These are phyloP conservation scores for Rhizopus sp. DNA, from an alignment of 371 early-diverging fungal genomes.

Conservation along the genomic window DNA sequence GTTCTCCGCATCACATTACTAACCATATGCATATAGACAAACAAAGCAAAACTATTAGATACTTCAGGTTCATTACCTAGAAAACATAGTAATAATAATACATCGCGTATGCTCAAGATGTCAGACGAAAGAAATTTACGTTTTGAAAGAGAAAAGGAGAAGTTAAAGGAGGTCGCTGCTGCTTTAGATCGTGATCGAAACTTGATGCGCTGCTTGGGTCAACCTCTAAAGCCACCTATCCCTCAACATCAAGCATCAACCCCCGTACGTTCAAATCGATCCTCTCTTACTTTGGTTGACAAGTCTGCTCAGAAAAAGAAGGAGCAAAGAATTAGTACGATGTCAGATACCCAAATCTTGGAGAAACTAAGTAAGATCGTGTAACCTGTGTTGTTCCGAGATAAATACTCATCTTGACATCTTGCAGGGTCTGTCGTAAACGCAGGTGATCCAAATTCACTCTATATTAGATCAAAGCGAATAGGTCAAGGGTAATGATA, in stretches of 20 bases:
- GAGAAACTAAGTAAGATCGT: conserved; percentile 63
- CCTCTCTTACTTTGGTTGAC: background rate
- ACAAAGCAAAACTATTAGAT: background rate
- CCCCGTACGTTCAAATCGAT: conserved; percentile 23
- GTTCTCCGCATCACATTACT: no score
- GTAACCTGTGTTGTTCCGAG: background rate
- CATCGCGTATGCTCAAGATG: conserved; percentile 7
- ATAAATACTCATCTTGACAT: background rate
- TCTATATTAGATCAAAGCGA: conserved; percentile 86
- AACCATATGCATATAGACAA: background rate
- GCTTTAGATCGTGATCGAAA: conserved; percentile 25
- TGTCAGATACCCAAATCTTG: conserved; percentile 91
- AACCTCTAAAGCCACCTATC: conserved; percentile 8
- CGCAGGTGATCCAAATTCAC: conserved; percentile 76
- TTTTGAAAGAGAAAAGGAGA: conserved; percentile 32
- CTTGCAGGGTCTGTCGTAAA: conserved; percentile 65
- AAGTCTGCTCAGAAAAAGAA: conserved; percentile 22
- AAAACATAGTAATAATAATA: conserved; percentile 1
- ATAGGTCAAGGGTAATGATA: conserved; percentile 88
- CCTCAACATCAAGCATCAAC: conserved; percentile 34
- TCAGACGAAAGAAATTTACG: conserved; percentile 12
- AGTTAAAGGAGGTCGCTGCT: conserved; percentile 25
- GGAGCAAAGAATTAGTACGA: conserved; percentile 71
- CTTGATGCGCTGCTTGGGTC: conserved; percentile 7
- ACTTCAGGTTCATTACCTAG: conserved; percentile 13